phyloP scores from a whole-genome alignment of 345 rosid genomes.

The Arabidopsis suecica region DNA sequence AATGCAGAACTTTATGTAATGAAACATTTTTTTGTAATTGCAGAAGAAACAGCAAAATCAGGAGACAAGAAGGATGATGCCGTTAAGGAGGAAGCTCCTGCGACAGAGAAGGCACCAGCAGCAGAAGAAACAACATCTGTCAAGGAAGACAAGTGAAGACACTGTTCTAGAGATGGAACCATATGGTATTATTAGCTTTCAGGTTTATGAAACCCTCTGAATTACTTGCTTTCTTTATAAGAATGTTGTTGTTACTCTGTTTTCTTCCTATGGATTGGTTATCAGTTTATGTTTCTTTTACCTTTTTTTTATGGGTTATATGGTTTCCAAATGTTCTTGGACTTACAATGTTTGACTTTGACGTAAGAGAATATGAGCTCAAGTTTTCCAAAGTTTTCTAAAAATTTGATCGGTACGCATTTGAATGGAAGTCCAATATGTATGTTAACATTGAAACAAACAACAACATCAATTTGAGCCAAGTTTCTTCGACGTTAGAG shows the following conservation, averaged over 20 bases:
- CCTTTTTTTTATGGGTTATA: neutral
- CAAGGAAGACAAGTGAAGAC: conserved; percentile 42
- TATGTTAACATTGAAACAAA: neutral
- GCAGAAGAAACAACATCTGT: conserved; percentile 36
- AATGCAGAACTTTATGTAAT: neutral
- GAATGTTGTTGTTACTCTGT: conserved; percentile 30
- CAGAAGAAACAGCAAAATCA: conserved; percentile 36
- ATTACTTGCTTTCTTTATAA: neutral
- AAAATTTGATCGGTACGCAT: neutral
- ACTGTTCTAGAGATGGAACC: conserved; percentile 15
- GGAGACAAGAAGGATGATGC: conserved; percentile 38
- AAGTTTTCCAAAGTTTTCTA: neutral
- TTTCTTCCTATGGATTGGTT: conserved; percentile 30
- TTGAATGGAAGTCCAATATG: neutral
- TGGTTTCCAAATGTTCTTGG: neutral
- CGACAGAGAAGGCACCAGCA: conserved; percentile 28
- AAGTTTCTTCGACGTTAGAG: neutral
- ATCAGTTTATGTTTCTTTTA: neutral
- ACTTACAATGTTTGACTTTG: conserved; percentile 4
- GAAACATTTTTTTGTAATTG: neutral
- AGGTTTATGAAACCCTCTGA: conserved; percentile 32
- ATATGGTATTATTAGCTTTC: conserved; percentile 30
- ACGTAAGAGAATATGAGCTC: neutral
- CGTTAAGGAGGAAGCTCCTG: conserved; percentile 20
- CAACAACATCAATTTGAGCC: neutral